Percentiles rank a stretch among this genome's conserved stretches.
Evolutionary conservation across 129 eudicot genomes (phyloP).

Genomic region (Apium graveolens): DNA sequence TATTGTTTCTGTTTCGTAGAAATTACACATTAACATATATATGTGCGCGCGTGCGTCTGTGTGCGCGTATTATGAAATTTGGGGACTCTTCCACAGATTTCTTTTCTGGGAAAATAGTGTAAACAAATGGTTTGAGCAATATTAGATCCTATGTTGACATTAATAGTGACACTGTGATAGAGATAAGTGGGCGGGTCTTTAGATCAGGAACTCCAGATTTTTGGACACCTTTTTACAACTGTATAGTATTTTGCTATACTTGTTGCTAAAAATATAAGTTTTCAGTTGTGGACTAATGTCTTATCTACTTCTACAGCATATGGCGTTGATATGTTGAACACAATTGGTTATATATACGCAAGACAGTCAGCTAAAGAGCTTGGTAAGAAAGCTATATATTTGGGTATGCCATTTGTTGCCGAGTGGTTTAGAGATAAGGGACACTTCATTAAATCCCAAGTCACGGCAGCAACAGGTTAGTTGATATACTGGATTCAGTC

Average conservation of each 20-base stretch:
- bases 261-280: not conserved
- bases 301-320: conserved; percentile 51
- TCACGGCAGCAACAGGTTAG: conserved; percentile 96
- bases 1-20: not conserved
- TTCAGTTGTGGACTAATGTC: conserved; percentile 1
- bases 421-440: conserved; percentile 99
- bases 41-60: no score
- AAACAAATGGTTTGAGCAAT: not conserved
- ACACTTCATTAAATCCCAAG: conserved; percentile 84
- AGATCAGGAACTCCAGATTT: not conserved
- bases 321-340: conserved; percentile 93
- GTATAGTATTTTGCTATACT: not conserved
- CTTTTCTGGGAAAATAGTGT: not conserved
- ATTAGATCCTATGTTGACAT: not conserved
- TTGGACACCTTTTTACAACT: not conserved
- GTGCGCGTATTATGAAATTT: not conserved
- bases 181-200: not conserved
- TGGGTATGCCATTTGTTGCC: conserved; percentile 92
- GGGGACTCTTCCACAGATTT: not conserved
- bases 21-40: not conserved
- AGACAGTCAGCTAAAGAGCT: conserved; percentile 92
- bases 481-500: not conserved
- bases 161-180: not conserved
- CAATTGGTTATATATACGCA: conserved; percentile 88
- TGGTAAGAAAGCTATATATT: conserved; percentile 79